phyloP scores from a whole-genome alignment of 2,329 filamentous ascomycete species.

The Clonostachys sp. region DNA sequence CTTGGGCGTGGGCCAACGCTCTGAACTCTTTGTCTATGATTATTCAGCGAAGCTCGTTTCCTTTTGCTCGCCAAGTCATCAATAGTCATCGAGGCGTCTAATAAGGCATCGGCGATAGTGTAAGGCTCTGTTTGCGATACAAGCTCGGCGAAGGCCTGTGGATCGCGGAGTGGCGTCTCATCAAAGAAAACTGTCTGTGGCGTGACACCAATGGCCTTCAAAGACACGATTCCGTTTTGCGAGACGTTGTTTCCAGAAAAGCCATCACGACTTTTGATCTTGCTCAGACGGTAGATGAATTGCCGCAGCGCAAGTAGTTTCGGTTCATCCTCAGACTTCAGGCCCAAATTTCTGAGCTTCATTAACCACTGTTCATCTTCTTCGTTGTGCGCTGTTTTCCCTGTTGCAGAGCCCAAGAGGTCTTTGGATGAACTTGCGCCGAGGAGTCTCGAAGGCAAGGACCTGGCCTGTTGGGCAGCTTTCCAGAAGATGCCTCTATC shows the following conservation, averaged over 20 bases:
- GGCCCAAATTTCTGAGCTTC: slow-evolving; percentile 77
- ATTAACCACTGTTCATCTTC: slow-evolving; percentile 94
- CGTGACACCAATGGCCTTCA: slow-evolving; percentile 72
- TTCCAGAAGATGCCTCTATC: slow-evolving; percentile 89
- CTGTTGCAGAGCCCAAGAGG: slow-evolving; percentile 51
- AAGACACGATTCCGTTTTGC: slow-evolving; percentile 50
- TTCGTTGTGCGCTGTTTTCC: slow-evolving; percentile 69
- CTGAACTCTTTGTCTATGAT: slow-evolving; percentile 37
- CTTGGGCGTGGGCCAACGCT: slow-evolving; percentile 23
- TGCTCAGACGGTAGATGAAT: slow-evolving; percentile 84
- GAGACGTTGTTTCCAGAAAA: slow-evolving; percentile 16
- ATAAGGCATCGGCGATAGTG: slow-evolving; percentile 83
- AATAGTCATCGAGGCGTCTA: slow-evolving; percentile 88
- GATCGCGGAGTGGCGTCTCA: slow-evolving; percentile 54
- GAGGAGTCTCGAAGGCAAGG: slow-evolving; percentile 57
- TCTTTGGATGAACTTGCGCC: slow-evolving; percentile 53
- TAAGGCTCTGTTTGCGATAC: slow-evolving; percentile 43
- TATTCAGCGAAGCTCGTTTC: slow-evolving; percentile 45
- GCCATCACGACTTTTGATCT: slow-evolving; percentile 58
- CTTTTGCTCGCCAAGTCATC: slow-evolving; percentile 59
- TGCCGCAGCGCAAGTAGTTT: slow-evolving; percentile 84
- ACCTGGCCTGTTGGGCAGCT: slow-evolving; percentile 61
- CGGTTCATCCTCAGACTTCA: slow-evolving; percentile 78
- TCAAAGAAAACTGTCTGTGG: slow-evolving; percentile 93
- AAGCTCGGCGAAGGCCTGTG: slow-evolving; percentile 22